Percentiles rank a stretch among this genome's conserved stretches.
Conservation (phyloP, 768 basidiomycete genomes). For the Termitomyces sp. region DNA sequence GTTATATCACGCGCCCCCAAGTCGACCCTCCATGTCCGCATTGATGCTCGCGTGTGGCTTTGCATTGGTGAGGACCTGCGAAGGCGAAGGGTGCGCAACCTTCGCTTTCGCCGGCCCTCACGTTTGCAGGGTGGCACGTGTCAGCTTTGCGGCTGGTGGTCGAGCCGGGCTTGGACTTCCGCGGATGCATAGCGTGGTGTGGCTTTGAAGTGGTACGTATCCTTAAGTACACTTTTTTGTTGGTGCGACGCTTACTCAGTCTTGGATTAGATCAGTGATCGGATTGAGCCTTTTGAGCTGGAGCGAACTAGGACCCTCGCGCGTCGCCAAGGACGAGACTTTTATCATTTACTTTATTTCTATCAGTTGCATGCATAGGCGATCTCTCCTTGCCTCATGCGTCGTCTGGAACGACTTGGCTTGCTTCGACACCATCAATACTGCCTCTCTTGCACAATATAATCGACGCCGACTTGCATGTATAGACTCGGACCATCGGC, state of each 20-base stretch:
- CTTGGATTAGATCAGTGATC: background rate
- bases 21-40: background rate
- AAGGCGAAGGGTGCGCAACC: slow-evolving; percentile 1
- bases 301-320: background rate
- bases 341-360: no score
- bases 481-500: no score
- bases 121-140: background rate
- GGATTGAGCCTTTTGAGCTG: background rate
- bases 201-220: background rate
- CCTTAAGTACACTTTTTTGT: background rate
- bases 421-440: no score
- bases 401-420: background rate
- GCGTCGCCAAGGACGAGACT: background rate
- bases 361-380: no score
- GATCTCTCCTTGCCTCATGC: background rate
- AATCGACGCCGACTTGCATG: no score
- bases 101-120: background rate
- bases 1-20: background rate
- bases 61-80: background rate
- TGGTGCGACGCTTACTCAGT: background rate
- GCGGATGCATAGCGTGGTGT: background rate
- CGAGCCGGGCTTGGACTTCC: background rate
- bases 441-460: no score
- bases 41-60: background rate
- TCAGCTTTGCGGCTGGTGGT: background rate